phyloP scores from a whole-genome alignment of 1,284 basidiomycete species.

The Microbotryum scabiosae region DNA sequence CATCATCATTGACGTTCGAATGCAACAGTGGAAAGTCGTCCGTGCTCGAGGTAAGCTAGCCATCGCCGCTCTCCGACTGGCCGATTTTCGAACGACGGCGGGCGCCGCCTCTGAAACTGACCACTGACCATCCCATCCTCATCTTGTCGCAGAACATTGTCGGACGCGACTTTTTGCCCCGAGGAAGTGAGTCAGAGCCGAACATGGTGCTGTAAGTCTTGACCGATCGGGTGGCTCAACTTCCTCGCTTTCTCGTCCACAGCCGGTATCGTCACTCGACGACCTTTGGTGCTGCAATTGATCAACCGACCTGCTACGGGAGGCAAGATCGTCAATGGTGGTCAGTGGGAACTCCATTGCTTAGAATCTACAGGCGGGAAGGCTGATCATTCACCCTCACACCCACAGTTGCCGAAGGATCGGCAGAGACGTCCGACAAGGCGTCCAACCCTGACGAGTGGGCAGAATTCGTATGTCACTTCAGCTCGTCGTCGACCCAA shows the following conservation, averaged over 20 bases:
- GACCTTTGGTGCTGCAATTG: conserved; percentile 73
- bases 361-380: too few relatives aligned
- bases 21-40: conserved; percentile 44
- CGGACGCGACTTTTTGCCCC: conserved; percentile 90
- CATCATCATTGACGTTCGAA: neutral
- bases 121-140: neutral
- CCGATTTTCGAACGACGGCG: neutral
- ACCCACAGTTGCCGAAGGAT: conserved; percentile 14
- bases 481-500: too few relatives aligned
- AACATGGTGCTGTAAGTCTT: neutral
- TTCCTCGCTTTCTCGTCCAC: neutral
- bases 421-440: conserved; percentile 40
- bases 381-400: neutral
- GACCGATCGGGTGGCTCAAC: neutral
- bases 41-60: conserved; percentile 44
- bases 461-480: conserved; percentile 76
- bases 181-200: conserved; percentile 54
- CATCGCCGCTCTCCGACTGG: neutral
- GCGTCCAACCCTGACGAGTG: conserved; percentile 84
- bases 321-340: neutral
- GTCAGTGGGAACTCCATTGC: too few relatives aligned
- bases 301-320: conserved; percentile 59
- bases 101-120: neutral
- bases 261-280: conserved; percentile 85
- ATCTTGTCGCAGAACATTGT: conserved; percentile 66